Base-by-base conservation (phyloP, 441 rosid genomes). In the Arabidopsis hybrid region DNA sequence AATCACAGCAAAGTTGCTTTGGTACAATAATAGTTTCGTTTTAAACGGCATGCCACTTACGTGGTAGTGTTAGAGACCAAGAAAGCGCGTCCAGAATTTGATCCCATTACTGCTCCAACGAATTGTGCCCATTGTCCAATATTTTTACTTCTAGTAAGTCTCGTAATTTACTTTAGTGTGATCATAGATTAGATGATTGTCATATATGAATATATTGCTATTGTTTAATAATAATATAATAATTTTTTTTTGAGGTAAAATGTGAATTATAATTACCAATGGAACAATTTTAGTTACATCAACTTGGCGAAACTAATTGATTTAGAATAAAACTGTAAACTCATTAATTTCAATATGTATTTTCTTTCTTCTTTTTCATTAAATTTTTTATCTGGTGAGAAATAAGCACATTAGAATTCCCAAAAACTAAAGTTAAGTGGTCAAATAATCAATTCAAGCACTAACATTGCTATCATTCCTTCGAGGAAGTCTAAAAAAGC, bases 1-100 rank as follows among this genome's bases (percentile, higher is more conserved):
- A 7, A 60, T 74, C 29, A 35, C 16, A 38, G 35, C 10, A 9
- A 60, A 68, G 26, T 60, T 67, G 13, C 49, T 60, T 60, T 67
- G 78, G 52, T 17, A 60, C 51, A 35, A 42, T 6, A 21, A 60
- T 35, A 52, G 64, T 38, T 14, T 68, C 79, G 79, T 68, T 26
- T 69, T 18, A 62, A 46, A 55, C 66, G 79, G 70, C 53, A 45
- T 75, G 79, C 29, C 65, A 47, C 53, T 62, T 62, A 61, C 74
- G 79, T 75, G 74, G 60, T 60, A 13, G 35, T 17, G 17, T 18
- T 14, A 60, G 55, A 57, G 5, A 12, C 13, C 10, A n/a, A 18
- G 38, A 62, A 53, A 53, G 7, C 47, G 47, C 50, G 4, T 65
- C 50, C 29, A 13, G 32, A 34, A 13, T 35, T 49, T 35, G 29